A percentile compares a stretch with the other conserved stretches of the same genome.
Conservation (phyloP, 2,329 filamentous ascomycete genomes). For the Pseudogymnoascus verrucosus region DNA sequence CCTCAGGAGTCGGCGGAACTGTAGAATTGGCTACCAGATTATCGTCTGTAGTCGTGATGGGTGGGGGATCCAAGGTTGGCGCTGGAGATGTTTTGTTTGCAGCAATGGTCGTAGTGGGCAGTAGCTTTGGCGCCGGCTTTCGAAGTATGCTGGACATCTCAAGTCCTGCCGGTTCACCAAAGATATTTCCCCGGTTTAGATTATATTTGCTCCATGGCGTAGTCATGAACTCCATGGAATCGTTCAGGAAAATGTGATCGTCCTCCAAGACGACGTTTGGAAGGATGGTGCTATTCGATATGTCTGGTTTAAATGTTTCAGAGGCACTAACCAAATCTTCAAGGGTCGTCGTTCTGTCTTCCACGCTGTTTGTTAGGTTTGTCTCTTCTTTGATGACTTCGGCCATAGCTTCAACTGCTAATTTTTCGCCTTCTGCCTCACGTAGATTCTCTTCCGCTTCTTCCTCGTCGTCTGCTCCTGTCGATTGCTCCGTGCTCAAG, state of each 20-base stretch:
- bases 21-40: neutral
- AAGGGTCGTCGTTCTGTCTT: constrained; percentile 27
- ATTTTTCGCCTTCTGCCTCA: constrained; percentile 17
- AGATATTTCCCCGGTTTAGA: neutral
- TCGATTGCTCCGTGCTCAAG: constrained; percentile 63
- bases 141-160: neutral
- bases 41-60: neutral
- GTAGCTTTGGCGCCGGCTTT: neutral
- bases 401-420: constrained; percentile 29
- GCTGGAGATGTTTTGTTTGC: neutral
- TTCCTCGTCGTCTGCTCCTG: constrained; percentile 57
- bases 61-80: neutral
- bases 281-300: neutral
- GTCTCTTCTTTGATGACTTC: constrained; percentile 19
- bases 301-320: constrained; percentile 12
- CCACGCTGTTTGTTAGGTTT: constrained; percentile 11
- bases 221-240: constrained; percentile 12
- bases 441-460: constrained; percentile 32
- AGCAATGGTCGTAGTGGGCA: neutral
- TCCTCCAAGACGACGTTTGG: neutral
- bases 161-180: neutral
- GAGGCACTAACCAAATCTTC: constrained; percentile 25
- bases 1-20: neutral
- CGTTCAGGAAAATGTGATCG: constrained; percentile 10
- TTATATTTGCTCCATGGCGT: constrained; percentile 14